Conservation (phyloP, 306 rosid genomes). For the Argentina anserina region DNA sequence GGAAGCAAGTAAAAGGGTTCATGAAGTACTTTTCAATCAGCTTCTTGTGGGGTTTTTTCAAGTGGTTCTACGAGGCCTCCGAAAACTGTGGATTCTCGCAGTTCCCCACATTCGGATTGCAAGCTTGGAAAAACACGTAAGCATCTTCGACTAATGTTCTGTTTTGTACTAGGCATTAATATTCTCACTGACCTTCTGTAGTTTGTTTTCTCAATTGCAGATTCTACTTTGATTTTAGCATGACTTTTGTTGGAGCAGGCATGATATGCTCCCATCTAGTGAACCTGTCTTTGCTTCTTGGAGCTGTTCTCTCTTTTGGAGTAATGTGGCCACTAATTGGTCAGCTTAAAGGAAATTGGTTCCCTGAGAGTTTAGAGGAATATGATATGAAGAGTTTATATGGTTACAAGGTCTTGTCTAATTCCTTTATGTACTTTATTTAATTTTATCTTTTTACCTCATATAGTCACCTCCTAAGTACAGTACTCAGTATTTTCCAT, state of each 20-base stretch:
- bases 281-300: constrained; percentile 81
- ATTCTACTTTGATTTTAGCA: constrained; percentile 76
- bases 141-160: not conserved
- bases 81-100: constrained; percentile 76
- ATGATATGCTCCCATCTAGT: constrained; percentile 91
- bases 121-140: constrained; percentile 87
- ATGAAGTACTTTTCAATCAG: constrained; percentile 73
- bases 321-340: constrained; percentile 81
- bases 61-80: constrained; percentile 85
- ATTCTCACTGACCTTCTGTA: not conserved
- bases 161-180: not conserved
- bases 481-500: not conserved
- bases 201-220: constrained; percentile 37
- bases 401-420: constrained; percentile 70
- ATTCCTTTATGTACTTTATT: not conserved
- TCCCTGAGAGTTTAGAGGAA: constrained; percentile 58
- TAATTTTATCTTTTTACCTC: not conserved
- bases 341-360: constrained; percentile 67
- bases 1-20: constrained; percentile 80
- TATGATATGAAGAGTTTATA: constrained; percentile 81
- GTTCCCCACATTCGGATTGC: constrained; percentile 88
- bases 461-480: not conserved
- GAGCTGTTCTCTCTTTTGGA: constrained; percentile 79
- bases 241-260: constrained; percentile 90
- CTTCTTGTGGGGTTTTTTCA: constrained; percentile 83